Evolutionary conservation across 2,329 filamentous ascomycete genomes (phyloP), one percentile per base, ranked within the genome.

Genomic region (Paraphoma sp.): DNA sequence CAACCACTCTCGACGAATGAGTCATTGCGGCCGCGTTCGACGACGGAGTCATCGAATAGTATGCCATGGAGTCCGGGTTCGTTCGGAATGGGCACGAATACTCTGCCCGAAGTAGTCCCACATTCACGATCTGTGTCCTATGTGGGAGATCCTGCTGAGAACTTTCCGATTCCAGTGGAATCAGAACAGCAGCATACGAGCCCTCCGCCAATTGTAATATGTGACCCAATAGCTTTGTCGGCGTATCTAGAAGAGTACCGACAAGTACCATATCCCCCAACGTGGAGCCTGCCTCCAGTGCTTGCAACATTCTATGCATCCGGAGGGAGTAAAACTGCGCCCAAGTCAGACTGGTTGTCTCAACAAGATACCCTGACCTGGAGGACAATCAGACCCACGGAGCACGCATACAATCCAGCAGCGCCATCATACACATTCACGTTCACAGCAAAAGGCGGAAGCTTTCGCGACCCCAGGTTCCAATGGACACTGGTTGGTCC

Each of bases 231-330:
- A 1, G 59, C 61, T 6, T 16, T 72, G 45, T 56, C 69, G 9
- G 29, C 51, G 11, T 71, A 74, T 55, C 59, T 75, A 1, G 72
- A 75, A 47, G 41, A 59, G 29, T 56, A 74, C 47, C 64, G 64
- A 4, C 66, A 72, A 48, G 64, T 71, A 2, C 71, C 72, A 3
- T 69, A 72, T 48, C 73, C 73, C 8, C 65, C 67, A 36, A 71
- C 73, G 48, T 76, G 73, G 73, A 53, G 43, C 10, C 64, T 69
- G 6, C 51, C 60, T 14, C 66, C 72, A 0, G 43, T 64, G 2
- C 31, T 65, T 5, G 57, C 61, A 16, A 70, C 60, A 11, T 63
- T 73, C 11, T 69, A 73, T 30, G 67, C 63, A 7, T 60, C 60
- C 6, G 52, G 46, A 16, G 42, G 48, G 7, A 30, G 54, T 50